Evolutionary conservation across 176 grass and related monocot species (phyloP), one percentile per base, ranked within the genome.

Genomic region (Urochloa ruziziensis): DNA sequence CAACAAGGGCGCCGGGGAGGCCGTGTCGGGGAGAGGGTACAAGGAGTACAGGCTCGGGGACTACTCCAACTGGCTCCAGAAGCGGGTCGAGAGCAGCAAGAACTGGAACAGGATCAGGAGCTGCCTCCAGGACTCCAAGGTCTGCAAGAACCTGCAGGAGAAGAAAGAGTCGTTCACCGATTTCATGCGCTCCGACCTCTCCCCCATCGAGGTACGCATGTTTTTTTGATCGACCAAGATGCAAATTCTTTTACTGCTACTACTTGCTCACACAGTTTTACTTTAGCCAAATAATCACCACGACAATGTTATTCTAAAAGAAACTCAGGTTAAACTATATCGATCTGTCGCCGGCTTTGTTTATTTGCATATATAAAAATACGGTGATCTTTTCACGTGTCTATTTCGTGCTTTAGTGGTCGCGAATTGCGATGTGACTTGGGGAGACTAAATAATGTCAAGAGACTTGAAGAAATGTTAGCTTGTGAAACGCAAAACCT

Each of bases 41-140:
- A 98, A 87, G 93, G 96, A 98, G 87, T 98, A 98, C 84, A 65
- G 62, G 34, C 93, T 98, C 10, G 96, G 96, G 10, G 96, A 95
- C 53, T 98, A 98, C 81, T 94, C 93, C 17, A 88, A 87, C 80
- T 98, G 96, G 96, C 87, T 98, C 36, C 96, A 96, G 84, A 91
- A 87, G 62, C 24, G 93, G 64, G 89, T 98, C 0, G 86, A 86
- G 73, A 91, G 48, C 81, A 49, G 0, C 68, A 85, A 83, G 71
- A 90, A 91, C 67, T 98, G 96, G 96, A 69, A 73, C 67, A 88
- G 11, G 85, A 92, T 99, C 62, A 86, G 80, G 80, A 89, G 74
- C 25, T 99, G 96, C 89, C 80, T 99, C 34, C 83, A 81, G 62
- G 83, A 92, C 35, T 21, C 76, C 36, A 92, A 99, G 62, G 93